These are phyloP conservation scores for Amanita muscaria DNA, from an alignment of 768 basidiomycete genomes.

Conservation along the genomic window DNA sequence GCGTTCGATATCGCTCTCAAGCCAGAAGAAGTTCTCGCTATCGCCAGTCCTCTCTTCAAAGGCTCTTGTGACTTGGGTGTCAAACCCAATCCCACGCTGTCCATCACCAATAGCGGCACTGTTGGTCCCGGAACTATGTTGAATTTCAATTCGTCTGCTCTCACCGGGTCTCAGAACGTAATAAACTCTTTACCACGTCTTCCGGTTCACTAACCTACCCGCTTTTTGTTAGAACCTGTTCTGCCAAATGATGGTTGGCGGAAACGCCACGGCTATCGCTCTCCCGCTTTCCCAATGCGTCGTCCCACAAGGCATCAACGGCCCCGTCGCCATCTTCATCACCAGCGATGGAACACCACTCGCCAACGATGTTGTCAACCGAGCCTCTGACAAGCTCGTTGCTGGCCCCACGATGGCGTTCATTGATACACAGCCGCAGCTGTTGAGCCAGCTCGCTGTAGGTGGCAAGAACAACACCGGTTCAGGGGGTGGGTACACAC, in stretches of 20 bases:
- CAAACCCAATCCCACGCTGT: slow-evolving; percentile 46
- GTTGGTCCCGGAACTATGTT: slow-evolving; percentile 51
- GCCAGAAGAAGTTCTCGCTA: slow-evolving; percentile 61
- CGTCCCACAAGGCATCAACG: slow-evolving; percentile 61
- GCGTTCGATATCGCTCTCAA: slow-evolving; percentile 69
- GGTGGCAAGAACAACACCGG: slow-evolving; percentile 17
- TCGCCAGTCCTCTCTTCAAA: slow-evolving; percentile 59
- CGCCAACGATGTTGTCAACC: slow-evolving; percentile 49
- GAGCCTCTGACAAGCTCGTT: slow-evolving; percentile 43
- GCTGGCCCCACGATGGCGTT: slow-evolving; percentile 68
- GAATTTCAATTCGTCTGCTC: slow-evolving; percentile 47
- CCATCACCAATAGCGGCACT: slow-evolving; percentile 55
- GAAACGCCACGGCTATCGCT: slow-evolving; percentile 41
- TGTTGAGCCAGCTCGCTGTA: slow-evolving; percentile 34
- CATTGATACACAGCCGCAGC: slow-evolving; percentile 51
- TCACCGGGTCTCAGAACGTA: slow-evolving; percentile 41
- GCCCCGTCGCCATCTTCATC: slow-evolving; percentile 67
- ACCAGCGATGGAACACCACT: slow-evolving; percentile 57
- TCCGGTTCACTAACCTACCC: background rate
- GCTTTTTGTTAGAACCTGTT: slow-evolving; percentile 47
- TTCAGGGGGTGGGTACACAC: slow-evolving; percentile 11
- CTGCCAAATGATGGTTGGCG: slow-evolving; percentile 75
- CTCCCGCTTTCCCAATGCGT: slow-evolving; percentile 53
- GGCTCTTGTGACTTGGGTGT: slow-evolving; percentile 57
- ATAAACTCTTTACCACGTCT: slow-evolving; percentile 13